Base-by-base conservation (phyloP, 2,329 filamentous ascomycete species). In the Aschersonia sp. region DNA sequence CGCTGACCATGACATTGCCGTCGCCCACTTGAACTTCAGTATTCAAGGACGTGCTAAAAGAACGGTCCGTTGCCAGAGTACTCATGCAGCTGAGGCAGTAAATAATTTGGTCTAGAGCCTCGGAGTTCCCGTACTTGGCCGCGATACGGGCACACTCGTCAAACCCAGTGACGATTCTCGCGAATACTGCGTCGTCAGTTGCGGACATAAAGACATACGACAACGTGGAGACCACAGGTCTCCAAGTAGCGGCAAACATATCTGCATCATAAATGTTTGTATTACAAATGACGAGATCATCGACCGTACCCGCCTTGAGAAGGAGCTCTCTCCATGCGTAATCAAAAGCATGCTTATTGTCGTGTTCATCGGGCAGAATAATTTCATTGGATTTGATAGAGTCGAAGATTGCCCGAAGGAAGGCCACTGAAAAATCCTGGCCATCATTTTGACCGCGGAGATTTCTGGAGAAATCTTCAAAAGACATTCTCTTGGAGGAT, bases 121-220 rank as follows among this genome's bases (percentile, higher is more conserved):
- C 89, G 1, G 77, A 85, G 56, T 94, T 74, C 9, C 77, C 78
- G 63, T 96, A 91, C 58, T 81, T 85, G 5, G 87, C 82, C 5
- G 92, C 91, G 54, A 98, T 94, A 51, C 87, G 84, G 20, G 92
- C 89, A 62, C 91, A 97, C 63, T 98, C 91, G 57, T 95, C 88
- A 59, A 98, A 98, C 2, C 92, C 92, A 45, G 86, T 86, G 31
- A 97, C 88, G 20, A 98, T 85, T 51, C 92, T 80, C 38, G 87
- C 87, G 61, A 95, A 98, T 3, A 98, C 92, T 0, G 91, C 76
- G 62, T 98, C 92, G 59, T 98, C 94, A 0, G 89, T 94, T 12
- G 94, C 94, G 38, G 91, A 97, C 84, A 97, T 94, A 69, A 98
- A 98, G 3, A 98, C 92, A 60, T 97, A 98, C 9, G 92, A 94